These are phyloP conservation scores for Globisporangium acanthophoron DNA, from an alignment of 352 stramenopile species.

Conservation along the genomic window DNA sequence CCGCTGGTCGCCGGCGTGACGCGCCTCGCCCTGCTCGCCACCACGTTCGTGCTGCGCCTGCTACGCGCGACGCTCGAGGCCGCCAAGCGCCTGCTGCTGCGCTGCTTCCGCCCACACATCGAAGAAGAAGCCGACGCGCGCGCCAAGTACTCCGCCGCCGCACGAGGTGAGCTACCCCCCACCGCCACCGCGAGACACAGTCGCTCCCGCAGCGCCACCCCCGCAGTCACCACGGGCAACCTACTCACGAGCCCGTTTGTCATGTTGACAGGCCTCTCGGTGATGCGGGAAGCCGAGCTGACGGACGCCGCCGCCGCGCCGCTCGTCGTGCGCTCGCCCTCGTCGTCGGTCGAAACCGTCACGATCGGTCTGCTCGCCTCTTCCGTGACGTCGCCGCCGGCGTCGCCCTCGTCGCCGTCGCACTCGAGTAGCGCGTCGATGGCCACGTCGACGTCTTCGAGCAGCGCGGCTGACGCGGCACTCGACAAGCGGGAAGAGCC, in stretches of 20 bases:
- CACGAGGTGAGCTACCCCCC: neutral
- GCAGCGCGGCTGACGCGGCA: neutral
- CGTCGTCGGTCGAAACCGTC: conserved; percentile 6
- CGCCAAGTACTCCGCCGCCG: neutral
- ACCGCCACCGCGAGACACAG: neutral
- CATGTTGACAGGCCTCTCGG: conserved; percentile 12
- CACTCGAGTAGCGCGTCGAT: conserved; percentile 2
- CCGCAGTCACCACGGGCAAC: conserved; percentile 9
- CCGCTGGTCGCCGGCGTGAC: conserved; percentile 1
- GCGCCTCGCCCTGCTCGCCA: conserved; percentile 12
- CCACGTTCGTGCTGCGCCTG: conserved; percentile 18
- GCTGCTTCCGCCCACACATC: neutral
- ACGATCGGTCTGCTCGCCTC: conserved; percentile 8
- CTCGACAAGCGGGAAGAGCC: conserved; percentile 10
- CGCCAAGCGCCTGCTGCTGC: conserved; percentile 1
- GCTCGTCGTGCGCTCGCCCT: neutral
- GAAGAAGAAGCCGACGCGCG: no score
- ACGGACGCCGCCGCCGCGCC: neutral
- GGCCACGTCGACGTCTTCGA: neutral
- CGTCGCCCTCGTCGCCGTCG: conserved; percentile 16
- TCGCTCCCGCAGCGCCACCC: neutral
- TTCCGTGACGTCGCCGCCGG: conserved; percentile 2
- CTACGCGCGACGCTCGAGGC: conserved; percentile 16
- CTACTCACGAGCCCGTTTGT: conserved; percentile 6
- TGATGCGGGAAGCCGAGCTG: conserved; percentile 13